phyloP scores from a whole-genome alignment of 306 rosid genomes.

The Phaseolus lunatus region DNA sequence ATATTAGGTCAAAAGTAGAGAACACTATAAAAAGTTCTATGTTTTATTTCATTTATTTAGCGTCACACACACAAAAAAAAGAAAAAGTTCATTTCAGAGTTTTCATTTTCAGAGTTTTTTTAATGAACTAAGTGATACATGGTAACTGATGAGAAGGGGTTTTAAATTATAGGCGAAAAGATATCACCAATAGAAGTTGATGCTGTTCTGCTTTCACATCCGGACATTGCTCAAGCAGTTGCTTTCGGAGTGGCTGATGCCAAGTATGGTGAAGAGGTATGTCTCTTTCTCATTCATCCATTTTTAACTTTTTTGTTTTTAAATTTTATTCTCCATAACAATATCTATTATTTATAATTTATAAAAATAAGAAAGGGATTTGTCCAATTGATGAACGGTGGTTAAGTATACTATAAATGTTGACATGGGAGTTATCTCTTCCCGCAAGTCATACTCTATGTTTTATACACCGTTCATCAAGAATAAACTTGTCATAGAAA shows the following conservation, averaged over 20 bases:
- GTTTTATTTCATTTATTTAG: neutral
- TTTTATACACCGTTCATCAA: neutral
- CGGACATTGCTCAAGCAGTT: conserved; percentile 78
- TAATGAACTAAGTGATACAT: neutral
- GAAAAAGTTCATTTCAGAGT: neutral
- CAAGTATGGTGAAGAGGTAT: conserved; percentile 95
- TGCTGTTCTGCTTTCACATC: conserved; percentile 73
- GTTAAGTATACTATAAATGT: too few species aligned
- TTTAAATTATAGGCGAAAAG: conserved; percentile 70
- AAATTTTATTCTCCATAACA: too few species aligned
- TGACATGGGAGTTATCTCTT: too few species aligned
- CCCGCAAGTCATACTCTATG: neutral
- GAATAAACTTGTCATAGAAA: neutral
- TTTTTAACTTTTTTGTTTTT: neutral
- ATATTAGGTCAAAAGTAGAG: neutral
- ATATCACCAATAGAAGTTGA: conserved; percentile 97
- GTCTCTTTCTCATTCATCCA: neutral
- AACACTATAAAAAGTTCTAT: neutral
- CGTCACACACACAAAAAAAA: neutral
- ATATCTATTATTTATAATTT: too few species aligned
- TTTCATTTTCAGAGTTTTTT: neutral
- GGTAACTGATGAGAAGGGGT: neutral
- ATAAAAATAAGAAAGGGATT: too few species aligned
- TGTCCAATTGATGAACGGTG: too few species aligned
- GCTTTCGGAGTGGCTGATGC: conserved; percentile 90